These are phyloP conservation scores for Penicillium sp. DNA, from an alignment of 2,329 filamentous ascomycete species.

Conservation along the genomic window DNA sequence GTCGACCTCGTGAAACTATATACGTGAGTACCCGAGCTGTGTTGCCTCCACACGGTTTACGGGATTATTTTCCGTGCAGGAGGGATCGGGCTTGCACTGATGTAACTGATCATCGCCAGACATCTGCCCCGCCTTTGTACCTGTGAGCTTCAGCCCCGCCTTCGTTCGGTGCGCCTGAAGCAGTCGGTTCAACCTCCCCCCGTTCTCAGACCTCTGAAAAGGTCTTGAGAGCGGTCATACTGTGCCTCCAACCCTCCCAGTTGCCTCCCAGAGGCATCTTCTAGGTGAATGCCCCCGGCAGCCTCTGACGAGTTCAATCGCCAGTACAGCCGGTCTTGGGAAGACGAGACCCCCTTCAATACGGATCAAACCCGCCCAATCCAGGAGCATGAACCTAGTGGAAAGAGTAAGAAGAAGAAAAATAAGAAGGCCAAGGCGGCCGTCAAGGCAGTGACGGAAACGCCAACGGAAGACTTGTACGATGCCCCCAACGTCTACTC, in stretches of 20 bases:
- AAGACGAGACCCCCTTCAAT: constrained; percentile 34
- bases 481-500: constrained; percentile 16
- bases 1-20: neutral
- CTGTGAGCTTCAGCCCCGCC: constrained; percentile 8
- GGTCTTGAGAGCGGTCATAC: constrained; percentile 38
- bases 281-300: constrained; percentile 49
- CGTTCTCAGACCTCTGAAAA: constrained; percentile 39
- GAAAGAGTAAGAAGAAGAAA: constrained; percentile 47
- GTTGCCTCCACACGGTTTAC: too few relatives aligned
- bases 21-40: constrained; percentile 8
- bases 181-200: constrained; percentile 13
- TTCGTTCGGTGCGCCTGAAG: neutral
- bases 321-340: constrained; percentile 41
- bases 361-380: constrained; percentile 31
- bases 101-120: constrained; percentile 5
- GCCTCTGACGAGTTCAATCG: constrained; percentile 43
- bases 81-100: neutral
- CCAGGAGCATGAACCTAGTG: constrained; percentile 38
- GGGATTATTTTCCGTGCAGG: neutral
- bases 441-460: constrained; percentile 36
- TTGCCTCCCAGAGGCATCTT: constrained; percentile 38
- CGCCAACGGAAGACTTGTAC: constrained; percentile 42
- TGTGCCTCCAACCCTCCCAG: constrained; percentile 5
- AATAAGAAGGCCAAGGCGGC: constrained; percentile 43
- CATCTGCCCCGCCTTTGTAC: constrained; percentile 11